phyloP scores from a whole-genome alignment of 2,329 filamentous ascomycete species.

The Colletotrichum limetticola region DNA sequence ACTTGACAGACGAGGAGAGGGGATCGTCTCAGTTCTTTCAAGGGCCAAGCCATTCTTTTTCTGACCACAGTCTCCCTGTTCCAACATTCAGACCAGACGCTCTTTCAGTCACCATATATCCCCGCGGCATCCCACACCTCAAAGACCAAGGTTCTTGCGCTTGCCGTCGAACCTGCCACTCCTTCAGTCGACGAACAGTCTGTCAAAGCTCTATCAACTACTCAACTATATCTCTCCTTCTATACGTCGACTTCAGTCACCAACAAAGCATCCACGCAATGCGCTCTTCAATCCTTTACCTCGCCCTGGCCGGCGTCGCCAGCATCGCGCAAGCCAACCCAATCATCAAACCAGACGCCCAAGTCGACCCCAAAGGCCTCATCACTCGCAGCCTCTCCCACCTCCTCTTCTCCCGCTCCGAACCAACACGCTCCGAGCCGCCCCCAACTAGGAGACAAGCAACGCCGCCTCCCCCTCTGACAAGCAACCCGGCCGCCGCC shows the following conservation, averaged over 20 bases:
- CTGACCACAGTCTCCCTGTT: conserved; percentile 6
- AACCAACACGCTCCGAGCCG: not conserved
- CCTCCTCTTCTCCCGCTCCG: not conserved
- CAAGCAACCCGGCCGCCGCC: too few relatives aligned
- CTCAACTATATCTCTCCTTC: not conserved
- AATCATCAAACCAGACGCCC: not conserved
- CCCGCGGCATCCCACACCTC: not conserved
- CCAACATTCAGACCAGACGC: not conserved
- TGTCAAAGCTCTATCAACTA: not conserved
- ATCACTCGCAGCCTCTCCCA: conserved; percentile 8
- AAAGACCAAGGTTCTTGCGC: not conserved
- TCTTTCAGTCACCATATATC: conserved; percentile 4
- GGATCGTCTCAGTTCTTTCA: conserved; percentile 14
- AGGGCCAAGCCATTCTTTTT: conserved; percentile 15
- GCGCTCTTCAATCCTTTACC: conserved; percentile 19
- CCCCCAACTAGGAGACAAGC: conserved; percentile 9
- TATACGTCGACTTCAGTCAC: not conserved
- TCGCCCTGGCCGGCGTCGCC: conserved; percentile 14
- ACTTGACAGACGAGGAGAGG: not conserved
- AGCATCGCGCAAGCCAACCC: conserved; percentile 19
- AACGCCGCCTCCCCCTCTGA: not conserved
- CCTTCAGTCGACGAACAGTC: not conserved
- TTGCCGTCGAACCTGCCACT: not conserved
- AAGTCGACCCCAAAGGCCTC: conserved; percentile 2
- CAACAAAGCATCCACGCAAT: not conserved